Base-by-base conservation (phyloP, 805 yeast genomes). In the Kurtzmaniella fragi region DNA sequence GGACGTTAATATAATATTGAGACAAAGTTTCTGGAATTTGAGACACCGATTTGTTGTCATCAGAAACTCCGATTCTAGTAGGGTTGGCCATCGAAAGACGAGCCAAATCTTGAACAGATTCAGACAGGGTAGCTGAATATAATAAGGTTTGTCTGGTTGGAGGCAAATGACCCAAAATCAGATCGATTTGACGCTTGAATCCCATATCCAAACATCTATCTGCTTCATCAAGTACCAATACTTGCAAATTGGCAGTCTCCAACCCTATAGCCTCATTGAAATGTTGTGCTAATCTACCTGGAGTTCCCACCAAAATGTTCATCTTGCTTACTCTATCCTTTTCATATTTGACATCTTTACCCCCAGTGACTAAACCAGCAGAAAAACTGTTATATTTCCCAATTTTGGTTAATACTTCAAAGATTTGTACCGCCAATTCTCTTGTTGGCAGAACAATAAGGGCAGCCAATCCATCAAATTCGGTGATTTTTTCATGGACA, bases 121-220 rank as follows among this genome's bases (percentile, higher is more conserved):
- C 90, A 1, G 95, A 82, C 58, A 85, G 95, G 1, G 97, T 89
- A 0, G 96, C 97, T 0, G 95, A 84, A 49, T 85, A 90, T 35
- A 89, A 61, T 36, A 89, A 57, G 0, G 96, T 88, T 56, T 90
- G 96, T 56, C 96, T 75, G 3, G 80, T 72, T 9, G 83, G 78
- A 1, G 96, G 95, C 43, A 89, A 64, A 56, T 84, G 87, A 34
- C 77, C 75, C 20, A 89, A 63, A 39, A 89, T 89, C 25, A 82
- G 83, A 56, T 90, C 96, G 44, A 89, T 62, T 32, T 93, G 84
- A 50, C 77, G 78, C 55, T 80, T 81, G 71, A 89, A 89, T 6
- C 96, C 96, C 95, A 90, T 86, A 61, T 89, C 97, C 50, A 89
- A 66, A 52, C 93, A 86, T 48, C 96, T 70, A 56, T 89, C 97